Conservation (phyloP, 805 yeast genomes). For the Metschnikowia proteae region DNA sequence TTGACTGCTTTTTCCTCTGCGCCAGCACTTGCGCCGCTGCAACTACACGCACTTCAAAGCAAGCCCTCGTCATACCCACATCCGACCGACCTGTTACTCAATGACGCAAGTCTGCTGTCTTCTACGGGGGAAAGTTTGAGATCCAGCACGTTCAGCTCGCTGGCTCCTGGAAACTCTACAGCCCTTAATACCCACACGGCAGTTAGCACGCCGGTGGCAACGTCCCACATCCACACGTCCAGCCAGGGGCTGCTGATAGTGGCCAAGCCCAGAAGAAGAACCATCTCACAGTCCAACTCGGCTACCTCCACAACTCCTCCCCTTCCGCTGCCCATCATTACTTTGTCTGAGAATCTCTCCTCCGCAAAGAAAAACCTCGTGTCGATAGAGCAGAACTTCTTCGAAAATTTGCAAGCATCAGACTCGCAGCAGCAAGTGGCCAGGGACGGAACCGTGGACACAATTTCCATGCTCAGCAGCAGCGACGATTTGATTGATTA, state of each 20-base stretch:
- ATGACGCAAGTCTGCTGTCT: slow-evolving; percentile 15
- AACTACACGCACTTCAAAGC: background rate
- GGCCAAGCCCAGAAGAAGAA: slow-evolving; percentile 18
- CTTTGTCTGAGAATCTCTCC: slow-evolving; percentile 34
- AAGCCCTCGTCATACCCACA: slow-evolving; percentile 6
- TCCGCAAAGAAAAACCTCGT: slow-evolving; percentile 25
- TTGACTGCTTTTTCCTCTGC: slow-evolving; percentile 4
- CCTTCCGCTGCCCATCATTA: slow-evolving; percentile 36
- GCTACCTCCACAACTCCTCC: slow-evolving; percentile 27
- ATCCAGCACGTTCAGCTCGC: slow-evolving; percentile 15
- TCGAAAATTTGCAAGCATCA: slow-evolving; percentile 19
- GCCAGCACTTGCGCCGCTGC: background rate
- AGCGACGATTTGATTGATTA: slow-evolving; percentile 30
- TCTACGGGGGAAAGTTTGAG: slow-evolving; percentile 13
- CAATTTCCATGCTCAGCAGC: slow-evolving; percentile 21
- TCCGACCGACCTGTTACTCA: slow-evolving; percentile 10
- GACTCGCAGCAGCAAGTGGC: background rate
- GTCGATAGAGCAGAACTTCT: slow-evolving; percentile 34
- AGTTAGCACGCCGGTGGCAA: slow-evolving; percentile 7
- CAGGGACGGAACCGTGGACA: background rate
- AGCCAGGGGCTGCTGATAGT: slow-evolving; percentile 12
- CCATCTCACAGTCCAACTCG: slow-evolving; percentile 22
- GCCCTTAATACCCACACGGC: slow-evolving; percentile 5
- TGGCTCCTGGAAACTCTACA: background rate
- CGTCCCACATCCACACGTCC: slow-evolving; percentile 13